phyloP scores from a whole-genome alignment of 2,329 filamentous ascomycete species.

The Thelonectria olida region DNA sequence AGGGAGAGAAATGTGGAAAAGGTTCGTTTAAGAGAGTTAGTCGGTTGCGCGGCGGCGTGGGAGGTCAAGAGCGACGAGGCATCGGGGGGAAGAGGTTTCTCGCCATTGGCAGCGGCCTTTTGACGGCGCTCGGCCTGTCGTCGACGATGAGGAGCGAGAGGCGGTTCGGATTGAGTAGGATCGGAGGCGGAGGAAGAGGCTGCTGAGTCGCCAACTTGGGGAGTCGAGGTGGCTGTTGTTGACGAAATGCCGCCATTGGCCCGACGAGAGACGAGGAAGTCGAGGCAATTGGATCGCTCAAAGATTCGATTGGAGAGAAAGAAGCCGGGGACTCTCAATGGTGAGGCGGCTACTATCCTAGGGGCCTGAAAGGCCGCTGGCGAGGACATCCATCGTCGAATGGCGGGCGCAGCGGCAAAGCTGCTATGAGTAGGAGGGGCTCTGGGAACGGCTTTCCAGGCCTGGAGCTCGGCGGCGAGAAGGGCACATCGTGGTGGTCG shows the following conservation, averaged over 20 bases:
- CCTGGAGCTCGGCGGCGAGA: slow-evolving; percentile 41
- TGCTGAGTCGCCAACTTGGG: slow-evolving; percentile 27
- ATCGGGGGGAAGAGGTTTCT: slow-evolving; percentile 53
- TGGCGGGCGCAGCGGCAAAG: not conserved
- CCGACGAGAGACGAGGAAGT: slow-evolving; percentile 43
- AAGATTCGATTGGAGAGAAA: slow-evolving; percentile 49
- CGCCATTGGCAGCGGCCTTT: slow-evolving; percentile 28
- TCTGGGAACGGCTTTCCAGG: slow-evolving; percentile 30
- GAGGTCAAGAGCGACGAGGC: slow-evolving; percentile 66
- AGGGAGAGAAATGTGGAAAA: slow-evolving; percentile 87
- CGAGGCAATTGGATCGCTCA: slow-evolving; percentile 49
- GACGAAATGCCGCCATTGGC: slow-evolving; percentile 41
- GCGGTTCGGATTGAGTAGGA: slow-evolving; percentile 28
- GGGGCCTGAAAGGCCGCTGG: slow-evolving; percentile 37
- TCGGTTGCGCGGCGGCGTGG: slow-evolving; percentile 59
- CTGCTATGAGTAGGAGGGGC: slow-evolving; percentile 29
- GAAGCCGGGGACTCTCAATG: slow-evolving; percentile 37
- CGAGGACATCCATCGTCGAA: slow-evolving; percentile 44
- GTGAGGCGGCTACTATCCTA: slow-evolving; percentile 30
- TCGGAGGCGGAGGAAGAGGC: slow-evolving; percentile 32
- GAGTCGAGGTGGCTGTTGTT: slow-evolving; percentile 30
- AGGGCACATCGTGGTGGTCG: slow-evolving; percentile 45
- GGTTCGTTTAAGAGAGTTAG: slow-evolving; percentile 67
- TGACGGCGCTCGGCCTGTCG: slow-evolving; percentile 43
- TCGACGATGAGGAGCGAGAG: slow-evolving; percentile 47